Conservation (phyloP, 306 rosid genomes). For the Prunus davidiana region DNA sequence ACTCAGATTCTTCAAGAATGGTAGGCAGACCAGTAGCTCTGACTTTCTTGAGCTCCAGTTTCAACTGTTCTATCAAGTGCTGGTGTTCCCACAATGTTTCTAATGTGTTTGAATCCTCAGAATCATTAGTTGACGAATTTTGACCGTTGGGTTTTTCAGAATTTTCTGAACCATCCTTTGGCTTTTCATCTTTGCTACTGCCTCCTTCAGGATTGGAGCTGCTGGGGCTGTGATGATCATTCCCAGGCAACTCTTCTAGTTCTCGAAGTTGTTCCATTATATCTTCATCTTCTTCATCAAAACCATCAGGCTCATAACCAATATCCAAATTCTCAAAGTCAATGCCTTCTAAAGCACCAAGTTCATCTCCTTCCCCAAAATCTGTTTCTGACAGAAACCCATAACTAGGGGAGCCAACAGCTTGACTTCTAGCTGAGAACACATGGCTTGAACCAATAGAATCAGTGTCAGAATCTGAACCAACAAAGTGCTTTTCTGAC, state of each 20-base stretch:
- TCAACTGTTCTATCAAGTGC: conserved; percentile 79
- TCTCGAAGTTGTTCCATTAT: conserved; percentile 39
- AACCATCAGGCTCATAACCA: conserved; percentile 60
- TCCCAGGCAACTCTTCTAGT: conserved; percentile 31
- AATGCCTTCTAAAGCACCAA: conserved; percentile 25
- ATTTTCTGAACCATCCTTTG: conserved; percentile 3
- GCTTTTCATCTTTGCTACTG: conserved; percentile 6
- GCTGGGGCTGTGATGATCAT: background rate
- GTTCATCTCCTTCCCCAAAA: conserved; percentile 31
- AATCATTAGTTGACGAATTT: conserved; percentile 19
- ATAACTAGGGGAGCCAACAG: conserved; percentile 21
- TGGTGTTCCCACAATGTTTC: conserved; percentile 94
- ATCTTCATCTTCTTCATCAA: conserved; percentile 50
- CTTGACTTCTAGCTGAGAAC: conserved; percentile 16
- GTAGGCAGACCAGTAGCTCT: conserved; percentile 83
- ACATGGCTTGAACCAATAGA: conserved; percentile 34
- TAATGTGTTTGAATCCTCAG: conserved; percentile 56
- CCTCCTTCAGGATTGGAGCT: conserved; percentile 4
- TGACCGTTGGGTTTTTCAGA: conserved; percentile 19
- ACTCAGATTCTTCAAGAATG: conserved; percentile 87
- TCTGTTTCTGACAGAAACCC: conserved; percentile 51
- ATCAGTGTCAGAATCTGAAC: conserved; percentile 41
- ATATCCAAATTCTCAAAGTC: conserved; percentile 22
- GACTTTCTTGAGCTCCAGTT: conserved; percentile 85
- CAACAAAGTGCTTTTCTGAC: conserved; percentile 39